Conservation (phyloP, 495 filamentous ascomycete species). For the Aspergillus sparsus region DNA sequence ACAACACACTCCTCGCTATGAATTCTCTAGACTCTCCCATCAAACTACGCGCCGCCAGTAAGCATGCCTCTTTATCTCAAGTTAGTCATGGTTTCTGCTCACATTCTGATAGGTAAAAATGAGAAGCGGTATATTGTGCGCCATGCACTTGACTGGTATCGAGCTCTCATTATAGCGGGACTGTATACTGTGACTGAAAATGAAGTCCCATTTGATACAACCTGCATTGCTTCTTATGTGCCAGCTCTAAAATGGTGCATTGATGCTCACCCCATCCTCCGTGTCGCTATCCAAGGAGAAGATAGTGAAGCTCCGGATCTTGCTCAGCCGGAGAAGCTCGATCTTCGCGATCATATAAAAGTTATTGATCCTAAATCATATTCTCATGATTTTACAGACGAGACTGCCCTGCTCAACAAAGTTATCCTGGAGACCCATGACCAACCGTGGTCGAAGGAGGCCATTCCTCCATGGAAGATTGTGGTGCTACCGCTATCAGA, state of each 20-base stretch:
- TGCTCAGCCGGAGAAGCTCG: conserved; percentile 7
- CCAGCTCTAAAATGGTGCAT: conserved; percentile 26
- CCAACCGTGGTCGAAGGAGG: conserved; percentile 12
- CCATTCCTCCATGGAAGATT: conserved; percentile 22
- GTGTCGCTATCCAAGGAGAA: conserved; percentile 13
- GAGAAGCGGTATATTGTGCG: conserved; percentile 24
- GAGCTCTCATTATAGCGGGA: conserved; percentile 18
- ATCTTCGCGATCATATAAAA: conserved; percentile 18
- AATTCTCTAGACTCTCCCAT: too few relatives aligned
- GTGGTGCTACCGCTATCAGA: conserved; percentile 18
- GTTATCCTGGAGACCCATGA: conserved; percentile 18
- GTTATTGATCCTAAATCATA: conserved; percentile 9
- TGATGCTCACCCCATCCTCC: conserved; percentile 19
- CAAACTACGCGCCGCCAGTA: conserved; percentile 10
- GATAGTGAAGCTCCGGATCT: conserved; percentile 18
- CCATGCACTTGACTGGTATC: conserved; percentile 23
- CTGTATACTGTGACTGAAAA: conserved; percentile 14
- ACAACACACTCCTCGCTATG: too few relatives aligned
- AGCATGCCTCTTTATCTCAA: neutral
- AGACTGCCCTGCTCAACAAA: conserved; percentile 12
- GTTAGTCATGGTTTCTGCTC: conserved; percentile 12
- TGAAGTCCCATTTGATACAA: conserved; percentile 4
- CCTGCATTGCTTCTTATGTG: conserved; percentile 9
- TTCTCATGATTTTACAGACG: neutral
- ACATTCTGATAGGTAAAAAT: conserved; percentile 15